Evolutionary conservation across 805 yeast species (phyloP).

Genomic region (Candida wancherniae): DNA sequence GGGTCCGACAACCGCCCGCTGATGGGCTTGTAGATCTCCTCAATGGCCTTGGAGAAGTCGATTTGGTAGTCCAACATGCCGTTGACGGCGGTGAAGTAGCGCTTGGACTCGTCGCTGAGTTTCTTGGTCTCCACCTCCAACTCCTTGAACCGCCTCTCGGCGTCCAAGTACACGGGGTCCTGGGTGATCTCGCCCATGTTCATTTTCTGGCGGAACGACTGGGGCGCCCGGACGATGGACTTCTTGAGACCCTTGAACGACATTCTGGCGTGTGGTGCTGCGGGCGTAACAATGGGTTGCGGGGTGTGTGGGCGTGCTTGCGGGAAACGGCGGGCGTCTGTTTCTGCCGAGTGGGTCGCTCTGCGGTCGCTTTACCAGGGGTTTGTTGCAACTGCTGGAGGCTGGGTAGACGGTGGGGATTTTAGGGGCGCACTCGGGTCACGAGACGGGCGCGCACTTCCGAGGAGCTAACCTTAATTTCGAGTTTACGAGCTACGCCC

Average conservation of each 20-base stretch:
- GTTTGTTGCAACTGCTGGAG: no score
- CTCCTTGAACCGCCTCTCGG: conserved; percentile 93
- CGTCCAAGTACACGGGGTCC: conserved; percentile 90
- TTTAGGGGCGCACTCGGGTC: no score
- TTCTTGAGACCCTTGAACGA: conserved; percentile 85
- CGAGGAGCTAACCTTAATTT: no score
- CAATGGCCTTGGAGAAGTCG: conserved; percentile 92
- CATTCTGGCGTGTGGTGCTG: conserved; percentile 40
- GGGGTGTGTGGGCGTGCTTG: conserved; percentile 1
- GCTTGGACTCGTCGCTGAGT: conserved; percentile 81
- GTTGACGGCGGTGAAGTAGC: conserved; percentile 87
- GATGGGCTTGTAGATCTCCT: conserved; percentile 93
- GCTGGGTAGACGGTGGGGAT: no score
- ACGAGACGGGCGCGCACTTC: no score
- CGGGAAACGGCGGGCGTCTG: neutral
- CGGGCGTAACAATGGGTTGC: conserved; percentile 2
- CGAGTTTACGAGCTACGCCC: no score
- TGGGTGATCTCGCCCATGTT: conserved; percentile 63
- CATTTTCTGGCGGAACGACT: conserved; percentile 81
- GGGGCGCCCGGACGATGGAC: conserved; percentile 84
- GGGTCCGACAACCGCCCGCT: conserved; percentile 92
- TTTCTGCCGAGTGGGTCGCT: no score
- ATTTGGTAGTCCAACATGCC: conserved; percentile 92
- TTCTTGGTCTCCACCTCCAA: conserved; percentile 86
- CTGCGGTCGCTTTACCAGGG: no score